A percentile compares a stretch with the other conserved stretches of the same genome.
Evolutionary conservation across 176 grass and related monocot genomes (phyloP).

Genomic region (Musa acuminata): DNA sequence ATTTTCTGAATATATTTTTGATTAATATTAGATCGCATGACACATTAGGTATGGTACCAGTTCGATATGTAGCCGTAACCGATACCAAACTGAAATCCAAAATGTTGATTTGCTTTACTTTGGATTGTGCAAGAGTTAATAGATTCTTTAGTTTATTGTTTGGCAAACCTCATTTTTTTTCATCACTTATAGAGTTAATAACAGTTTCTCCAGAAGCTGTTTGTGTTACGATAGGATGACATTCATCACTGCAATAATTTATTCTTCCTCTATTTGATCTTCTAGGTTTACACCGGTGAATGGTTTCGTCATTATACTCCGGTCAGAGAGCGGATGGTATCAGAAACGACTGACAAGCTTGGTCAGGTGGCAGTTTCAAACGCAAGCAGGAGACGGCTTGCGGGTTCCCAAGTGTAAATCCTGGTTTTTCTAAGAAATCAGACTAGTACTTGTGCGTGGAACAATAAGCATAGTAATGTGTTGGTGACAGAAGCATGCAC

Average conservation of each 20-base stretch:
- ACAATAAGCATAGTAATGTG: background rate
- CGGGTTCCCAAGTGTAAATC: conserved; percentile 55
- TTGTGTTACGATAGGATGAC: background rate
- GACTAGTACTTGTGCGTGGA: background rate
- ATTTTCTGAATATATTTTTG: no score
- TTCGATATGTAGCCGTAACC: no score
- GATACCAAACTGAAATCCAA: no score
- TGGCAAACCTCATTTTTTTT: no score
- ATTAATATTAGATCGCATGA: no score
- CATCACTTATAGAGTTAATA: background rate
- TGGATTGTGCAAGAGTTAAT: no score
- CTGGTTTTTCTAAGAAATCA: background rate
- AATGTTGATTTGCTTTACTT: no score
- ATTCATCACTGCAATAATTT: background rate
- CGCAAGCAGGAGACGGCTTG: conserved; percentile 59
- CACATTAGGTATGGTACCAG: no score
- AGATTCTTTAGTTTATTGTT: no score
- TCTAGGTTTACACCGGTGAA: conserved; percentile 64
- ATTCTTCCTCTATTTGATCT: background rate
- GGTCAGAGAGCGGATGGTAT: conserved; percentile 38
- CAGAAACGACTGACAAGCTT: conserved; percentile 45
- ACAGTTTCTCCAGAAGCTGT: background rate
- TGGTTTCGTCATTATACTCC: conserved; percentile 77
- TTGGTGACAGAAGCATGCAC: background rate
- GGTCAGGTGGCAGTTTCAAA: conserved; percentile 74